Evolutionary conservation across 2,329 filamentous ascomycete genomes (phyloP), one percentile per base, ranked within the genome.

Genomic region (Alternaria longipes): DNA sequence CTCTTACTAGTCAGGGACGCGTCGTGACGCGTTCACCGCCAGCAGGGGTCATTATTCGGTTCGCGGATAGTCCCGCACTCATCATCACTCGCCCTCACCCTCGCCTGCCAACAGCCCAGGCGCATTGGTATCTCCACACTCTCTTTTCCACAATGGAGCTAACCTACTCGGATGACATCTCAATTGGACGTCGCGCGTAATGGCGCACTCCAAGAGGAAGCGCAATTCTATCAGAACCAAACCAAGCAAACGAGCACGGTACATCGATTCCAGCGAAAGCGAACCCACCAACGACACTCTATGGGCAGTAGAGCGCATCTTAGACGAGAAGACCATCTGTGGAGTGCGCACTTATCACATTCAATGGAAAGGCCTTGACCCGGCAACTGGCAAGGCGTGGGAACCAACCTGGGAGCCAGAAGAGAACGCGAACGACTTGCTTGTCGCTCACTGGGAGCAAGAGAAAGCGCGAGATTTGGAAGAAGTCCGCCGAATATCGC

Each of bases 351-450:
- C 67, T n/a, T 90, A 88, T 65, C 71, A 80, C 3, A 82, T 89
- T 54, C 83, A 87, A 68, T 89, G 87, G 87, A 82, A 80, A 49
- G 82, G 84, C 60, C 54, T 53, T 53, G 77, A 88, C 68, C 75
- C 80, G n/a, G 61, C 66, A 2, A 86, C 84, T 40, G 85, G 84
- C 18, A 71, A 82, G 62, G 60, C 64, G 1, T 89, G 83, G 69
- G 57, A 75, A 3, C 83, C 82, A 9, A 84, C 78, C 49, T 89
- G 87, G 87, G 86, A 82, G 52, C 78, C 74, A 0, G 80, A 80
- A 41, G 52, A 53, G 8, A 60, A 69, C 63, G 71, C 75, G 3
- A 82, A 75, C 54, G 59, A 71, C n/a, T 47, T 60, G n/a, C 71
- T 79, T 6, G 64, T 81, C 3, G 64, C 65, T 8, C 73, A 79